Evolutionary conservation across 208 protist species (phyloP).

Genomic region (Acanthamoeba comandoni): DNA sequence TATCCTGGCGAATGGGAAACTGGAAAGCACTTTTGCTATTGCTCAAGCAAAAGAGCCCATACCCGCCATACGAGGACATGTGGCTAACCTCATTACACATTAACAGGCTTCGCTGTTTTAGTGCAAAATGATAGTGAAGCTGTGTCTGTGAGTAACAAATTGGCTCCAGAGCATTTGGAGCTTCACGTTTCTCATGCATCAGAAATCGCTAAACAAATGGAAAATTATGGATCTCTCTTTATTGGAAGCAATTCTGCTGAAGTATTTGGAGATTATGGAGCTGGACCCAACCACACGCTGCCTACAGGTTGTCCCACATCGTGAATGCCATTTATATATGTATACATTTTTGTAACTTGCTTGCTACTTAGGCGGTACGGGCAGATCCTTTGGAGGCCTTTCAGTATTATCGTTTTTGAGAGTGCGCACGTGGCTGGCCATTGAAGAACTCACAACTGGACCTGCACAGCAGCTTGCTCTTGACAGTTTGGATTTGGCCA

Average conservation of each 20-base stretch:
- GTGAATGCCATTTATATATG: background rate
- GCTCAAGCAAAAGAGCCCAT: background rate
- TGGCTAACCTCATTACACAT: background rate
- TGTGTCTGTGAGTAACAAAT: slow-evolving; percentile 81
- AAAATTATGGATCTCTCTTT: slow-evolving; percentile 81
- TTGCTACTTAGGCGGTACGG: slow-evolving; percentile 63
- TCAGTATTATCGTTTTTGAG: slow-evolving; percentile 77
- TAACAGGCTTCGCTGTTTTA: slow-evolving; percentile 76
- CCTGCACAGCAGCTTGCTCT: slow-evolving; percentile 42
- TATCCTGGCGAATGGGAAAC: no score
- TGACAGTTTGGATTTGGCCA: slow-evolving; percentile 57
- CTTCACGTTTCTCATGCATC: slow-evolving; percentile 77
- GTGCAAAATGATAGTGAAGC: slow-evolving; percentile 80
- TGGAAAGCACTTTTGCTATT: background rate
- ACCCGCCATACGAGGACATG: background rate
- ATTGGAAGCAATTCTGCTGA: slow-evolving; percentile 81
- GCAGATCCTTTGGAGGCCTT: slow-evolving; percentile 73
- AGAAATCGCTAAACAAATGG: slow-evolving; percentile 46
- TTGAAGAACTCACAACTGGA: slow-evolving; percentile 6
- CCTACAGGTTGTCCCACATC: slow-evolving; percentile 61
- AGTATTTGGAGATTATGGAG: slow-evolving; percentile 83
- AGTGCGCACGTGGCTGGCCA: slow-evolving; percentile 74
- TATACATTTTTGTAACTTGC: background rate
- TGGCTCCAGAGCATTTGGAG: slow-evolving; percentile 88
- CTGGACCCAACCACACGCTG: slow-evolving; percentile 84